A percentile compares a stretch with the other conserved stretches of the same genome.
These are phyloP conservation scores for Boechera divaricarpa DNA, from an alignment of 345 rosid genomes.

Conservation along the genomic window DNA sequence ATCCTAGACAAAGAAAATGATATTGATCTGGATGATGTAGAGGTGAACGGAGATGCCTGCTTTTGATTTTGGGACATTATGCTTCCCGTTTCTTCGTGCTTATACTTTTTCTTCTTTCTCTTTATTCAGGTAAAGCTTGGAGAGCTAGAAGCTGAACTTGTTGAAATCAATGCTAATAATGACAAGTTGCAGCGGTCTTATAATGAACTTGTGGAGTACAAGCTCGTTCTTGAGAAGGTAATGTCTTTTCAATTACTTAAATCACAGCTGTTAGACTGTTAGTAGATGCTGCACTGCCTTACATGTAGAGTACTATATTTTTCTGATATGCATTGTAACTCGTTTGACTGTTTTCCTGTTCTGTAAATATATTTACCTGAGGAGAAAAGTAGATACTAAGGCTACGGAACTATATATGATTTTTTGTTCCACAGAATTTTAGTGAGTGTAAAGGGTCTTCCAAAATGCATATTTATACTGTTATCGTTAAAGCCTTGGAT, in stretches of 20 bases:
- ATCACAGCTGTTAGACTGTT: neutral
- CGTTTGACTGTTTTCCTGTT: slow-evolving; percentile 8
- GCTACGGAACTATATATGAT: slow-evolving; percentile 8
- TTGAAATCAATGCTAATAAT: slow-evolving; percentile 89
- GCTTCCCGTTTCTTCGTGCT: slow-evolving; percentile 24
- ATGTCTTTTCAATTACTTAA: neutral
- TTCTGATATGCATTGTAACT: slow-evolving; percentile 11
- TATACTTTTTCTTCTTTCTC: slow-evolving; percentile 32
- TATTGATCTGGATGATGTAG: slow-evolving; percentile 83
- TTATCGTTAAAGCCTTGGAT: neutral
- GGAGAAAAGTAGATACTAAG: slow-evolving; percentile 7
- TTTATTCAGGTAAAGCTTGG: slow-evolving; percentile 70
- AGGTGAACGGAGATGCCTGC: slow-evolving; percentile 51
- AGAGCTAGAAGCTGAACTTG: slow-evolving; percentile 85
- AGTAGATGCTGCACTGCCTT: neutral
- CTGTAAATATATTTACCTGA: slow-evolving; percentile 14
- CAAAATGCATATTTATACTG: slow-evolving; percentile 9
- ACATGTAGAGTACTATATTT: neutral
- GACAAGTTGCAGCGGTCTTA: slow-evolving; percentile 80
- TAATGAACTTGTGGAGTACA: slow-evolving; percentile 93
- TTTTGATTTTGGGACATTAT: slow-evolving; percentile 1
- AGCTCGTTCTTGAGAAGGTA: slow-evolving; percentile 90
- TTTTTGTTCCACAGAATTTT: neutral
- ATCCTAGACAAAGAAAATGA: slow-evolving; percentile 58
- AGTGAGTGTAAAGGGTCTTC: slow-evolving; percentile 15